phyloP scores from a whole-genome alignment of 2,329 filamentous ascomycete species.

The Botrytis sinoallii region DNA sequence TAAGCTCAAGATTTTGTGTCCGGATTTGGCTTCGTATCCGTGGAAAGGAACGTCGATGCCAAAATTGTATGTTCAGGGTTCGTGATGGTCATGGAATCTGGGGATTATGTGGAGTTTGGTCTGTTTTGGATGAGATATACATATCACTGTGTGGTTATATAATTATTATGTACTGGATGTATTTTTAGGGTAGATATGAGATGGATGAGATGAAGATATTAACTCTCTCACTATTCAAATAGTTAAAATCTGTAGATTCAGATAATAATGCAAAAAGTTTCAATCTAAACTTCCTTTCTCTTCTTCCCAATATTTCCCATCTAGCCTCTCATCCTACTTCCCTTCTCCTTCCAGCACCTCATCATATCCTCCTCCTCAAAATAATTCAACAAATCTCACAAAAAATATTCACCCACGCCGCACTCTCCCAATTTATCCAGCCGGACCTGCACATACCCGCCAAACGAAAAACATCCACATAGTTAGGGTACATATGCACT shows the following conservation, averaged over 20 bases:
- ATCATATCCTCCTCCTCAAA: neutral
- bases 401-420: neutral
- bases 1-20: neutral
- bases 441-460: neutral
- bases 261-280: neutral
- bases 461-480: neutral
- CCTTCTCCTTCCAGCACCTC: neutral
- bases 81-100: neutral
- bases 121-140: neutral
- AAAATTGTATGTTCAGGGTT: neutral
- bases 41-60: constrained; percentile 9
- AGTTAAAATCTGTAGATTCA: neutral
- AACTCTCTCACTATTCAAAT: neutral
- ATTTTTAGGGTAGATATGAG: neutral
- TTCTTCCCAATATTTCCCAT: neutral
- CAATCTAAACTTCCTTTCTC: neutral
- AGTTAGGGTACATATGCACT: neutral
- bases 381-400: no score
- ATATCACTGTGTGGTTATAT: neutral
- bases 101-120: neutral
- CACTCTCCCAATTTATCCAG: neutral
- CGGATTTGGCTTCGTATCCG: constrained; percentile 8
- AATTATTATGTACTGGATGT: neutral
- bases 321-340: neutral
- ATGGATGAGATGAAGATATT: neutral